A percentile compares a stretch with the other conserved stretches of the same genome.
Evolutionary conservation across 352 stramenopile genomes (phyloP).

Genomic region (Halophytophthora batemanensis): DNA sequence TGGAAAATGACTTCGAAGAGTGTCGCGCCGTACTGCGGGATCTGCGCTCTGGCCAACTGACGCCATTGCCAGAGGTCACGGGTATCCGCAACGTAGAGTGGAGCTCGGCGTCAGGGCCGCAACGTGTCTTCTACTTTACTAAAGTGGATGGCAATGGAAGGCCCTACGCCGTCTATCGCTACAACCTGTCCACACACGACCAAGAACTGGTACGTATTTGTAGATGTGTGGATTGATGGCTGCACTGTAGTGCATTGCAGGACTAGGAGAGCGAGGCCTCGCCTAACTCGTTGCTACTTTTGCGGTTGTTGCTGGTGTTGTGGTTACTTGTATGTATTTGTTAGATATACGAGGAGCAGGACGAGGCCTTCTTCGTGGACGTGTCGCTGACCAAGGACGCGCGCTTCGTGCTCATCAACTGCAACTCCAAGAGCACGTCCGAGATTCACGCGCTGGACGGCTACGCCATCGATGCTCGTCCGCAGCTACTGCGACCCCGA

Average conservation of each 20-base stretch:
- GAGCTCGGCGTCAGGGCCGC: conserved; percentile 17
- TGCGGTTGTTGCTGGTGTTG: not conserved
- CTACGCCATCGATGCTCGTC: conserved; percentile 18
- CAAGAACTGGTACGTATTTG: conserved; percentile 50
- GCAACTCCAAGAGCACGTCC: conserved; percentile 86
- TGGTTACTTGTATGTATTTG: not conserved
- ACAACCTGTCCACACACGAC: conserved; percentile 38
- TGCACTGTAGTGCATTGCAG: not conserved
- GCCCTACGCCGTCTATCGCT: conserved; percentile 61
- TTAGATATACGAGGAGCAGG: conserved; percentile 73
- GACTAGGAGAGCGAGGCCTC: conserved; percentile 8
- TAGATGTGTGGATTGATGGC: not conserved
- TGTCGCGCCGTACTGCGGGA: conserved; percentile 49
- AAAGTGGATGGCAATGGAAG: conserved; percentile 61
- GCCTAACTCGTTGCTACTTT: conserved; percentile 1
- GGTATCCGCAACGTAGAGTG: conserved; percentile 78
- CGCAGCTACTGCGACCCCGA: conserved; percentile 46
- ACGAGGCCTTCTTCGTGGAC: conserved; percentile 83
- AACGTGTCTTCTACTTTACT: conserved; percentile 67
- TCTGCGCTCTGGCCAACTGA: conserved; percentile 26
- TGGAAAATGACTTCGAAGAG: conserved; percentile 71
- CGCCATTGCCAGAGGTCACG: conserved; percentile 28
- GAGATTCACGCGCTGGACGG: conserved; percentile 66
- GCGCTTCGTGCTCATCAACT: conserved; percentile 80
- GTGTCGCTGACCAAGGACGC: conserved; percentile 83